These are phyloP conservation scores for Pythium grandisporangium DNA, from an alignment of 352 stramenopile genomes.

Conservation along the genomic window DNA sequence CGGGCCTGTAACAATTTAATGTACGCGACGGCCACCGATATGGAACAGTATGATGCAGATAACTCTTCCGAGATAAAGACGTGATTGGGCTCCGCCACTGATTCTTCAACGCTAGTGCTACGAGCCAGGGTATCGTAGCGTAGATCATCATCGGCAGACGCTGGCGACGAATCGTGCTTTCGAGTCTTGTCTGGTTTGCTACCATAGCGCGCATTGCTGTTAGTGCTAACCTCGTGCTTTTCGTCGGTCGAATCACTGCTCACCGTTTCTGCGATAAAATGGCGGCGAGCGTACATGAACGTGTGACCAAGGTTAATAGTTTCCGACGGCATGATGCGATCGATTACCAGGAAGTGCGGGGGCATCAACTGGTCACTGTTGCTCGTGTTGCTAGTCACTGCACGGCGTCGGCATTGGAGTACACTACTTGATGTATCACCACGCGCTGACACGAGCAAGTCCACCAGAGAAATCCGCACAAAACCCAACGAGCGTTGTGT, in stretches of 20 bases:
- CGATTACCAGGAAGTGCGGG: slow-evolving; percentile 74
- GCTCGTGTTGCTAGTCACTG: slow-evolving; percentile 13
- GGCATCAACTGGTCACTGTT: slow-evolving; percentile 35
- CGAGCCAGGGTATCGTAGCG: slow-evolving; percentile 61
- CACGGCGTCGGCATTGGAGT: slow-evolving; percentile 51
- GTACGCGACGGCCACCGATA: slow-evolving; percentile 78
- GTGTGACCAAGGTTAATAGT: slow-evolving; percentile 61
- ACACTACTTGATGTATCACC: slow-evolving; percentile 70
- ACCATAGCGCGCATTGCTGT: too few relatives aligned
- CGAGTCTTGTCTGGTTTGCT: not conserved
- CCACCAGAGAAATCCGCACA: slow-evolving; percentile 56
- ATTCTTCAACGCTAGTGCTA: slow-evolving; percentile 28
- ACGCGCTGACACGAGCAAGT: slow-evolving; percentile 69
- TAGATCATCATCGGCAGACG: not conserved
- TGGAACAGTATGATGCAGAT: slow-evolving; percentile 66
- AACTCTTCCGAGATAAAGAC: slow-evolving; percentile 79
- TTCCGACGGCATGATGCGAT: slow-evolving; percentile 57
- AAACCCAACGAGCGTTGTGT: slow-evolving; percentile 65
- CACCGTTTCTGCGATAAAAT: slow-evolving; percentile 73
- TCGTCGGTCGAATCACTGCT: slow-evolving; percentile 36
- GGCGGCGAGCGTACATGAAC: slow-evolving; percentile 72
- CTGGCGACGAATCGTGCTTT: not conserved
- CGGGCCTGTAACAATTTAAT: slow-evolving; percentile 60
- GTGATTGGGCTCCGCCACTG: slow-evolving; percentile 46
- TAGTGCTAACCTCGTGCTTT: not conserved